These are phyloP conservation scores for Russula compacta DNA, from an alignment of 768 basidiomycete species.

Conservation along the genomic window DNA sequence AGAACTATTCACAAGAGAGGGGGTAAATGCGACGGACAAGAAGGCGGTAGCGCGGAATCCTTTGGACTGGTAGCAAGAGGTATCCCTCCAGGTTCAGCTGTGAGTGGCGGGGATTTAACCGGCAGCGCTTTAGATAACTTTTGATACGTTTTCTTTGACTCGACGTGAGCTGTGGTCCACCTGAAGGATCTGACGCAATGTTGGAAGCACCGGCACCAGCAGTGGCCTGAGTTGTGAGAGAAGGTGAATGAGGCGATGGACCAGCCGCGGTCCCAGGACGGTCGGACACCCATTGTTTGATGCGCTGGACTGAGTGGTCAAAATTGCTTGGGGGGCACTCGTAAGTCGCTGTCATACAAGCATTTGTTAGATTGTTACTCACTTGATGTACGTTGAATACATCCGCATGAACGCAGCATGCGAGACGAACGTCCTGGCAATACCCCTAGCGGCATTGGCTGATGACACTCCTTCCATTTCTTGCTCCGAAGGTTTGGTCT, in stretches of 20 bases:
- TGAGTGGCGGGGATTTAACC: conserved; percentile 81
- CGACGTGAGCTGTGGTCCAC: conserved; percentile 53
- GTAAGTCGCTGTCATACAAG: conserved; percentile 12
- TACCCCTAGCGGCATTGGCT: conserved; percentile 60
- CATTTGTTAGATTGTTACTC: conserved; percentile 26
- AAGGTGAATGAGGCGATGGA: conserved; percentile 37
- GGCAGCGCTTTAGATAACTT: conserved; percentile 81
- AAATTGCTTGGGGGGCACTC: conserved; percentile 57
- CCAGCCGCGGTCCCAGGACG: conserved; percentile 33
- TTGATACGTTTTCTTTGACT: conserved; percentile 85
- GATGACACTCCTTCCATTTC: conserved; percentile 72
- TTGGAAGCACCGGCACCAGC: conserved; percentile 37
- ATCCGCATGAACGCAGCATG: conserved; percentile 98
- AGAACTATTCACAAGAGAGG: not conserved
- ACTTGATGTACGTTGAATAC: conserved; percentile 99
- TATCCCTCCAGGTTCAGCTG: conserved; percentile 94
- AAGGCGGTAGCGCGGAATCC: conserved; percentile 93
- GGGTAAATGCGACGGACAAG: conserved; percentile 48
- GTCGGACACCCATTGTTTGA: conserved; percentile 77
- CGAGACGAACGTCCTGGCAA: conserved; percentile 84
- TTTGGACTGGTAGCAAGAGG: conserved; percentile 87
- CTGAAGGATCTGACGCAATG: conserved; percentile 29
- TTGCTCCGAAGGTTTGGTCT: conserved; percentile 36
- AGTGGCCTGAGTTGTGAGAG: conserved; percentile 41
- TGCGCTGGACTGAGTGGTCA: conserved; percentile 81